Percentiles rank a stretch among this genome's conserved stretches.
These are phyloP conservation scores for Populus davidiana DNA, from an alignment of 345 rosid genomes.

Conservation along the genomic window DNA sequence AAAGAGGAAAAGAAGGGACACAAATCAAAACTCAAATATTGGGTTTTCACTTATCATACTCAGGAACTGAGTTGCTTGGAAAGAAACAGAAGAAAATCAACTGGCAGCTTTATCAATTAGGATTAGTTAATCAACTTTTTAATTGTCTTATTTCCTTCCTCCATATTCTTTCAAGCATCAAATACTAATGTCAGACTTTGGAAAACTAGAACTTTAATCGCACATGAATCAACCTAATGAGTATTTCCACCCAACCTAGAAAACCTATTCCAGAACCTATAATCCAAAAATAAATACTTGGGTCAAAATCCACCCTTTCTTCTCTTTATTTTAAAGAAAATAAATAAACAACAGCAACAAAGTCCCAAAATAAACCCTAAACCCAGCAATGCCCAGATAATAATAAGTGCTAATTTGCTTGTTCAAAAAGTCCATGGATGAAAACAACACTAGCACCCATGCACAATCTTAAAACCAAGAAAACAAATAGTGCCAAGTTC, in stretches of 20 bases:
- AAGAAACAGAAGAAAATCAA: conserved; percentile 2
- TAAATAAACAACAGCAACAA: background rate
- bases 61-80: background rate
- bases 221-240: background rate
- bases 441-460: background rate
- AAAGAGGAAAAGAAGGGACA: background rate
- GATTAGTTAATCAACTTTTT: background rate
- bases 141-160: background rate
- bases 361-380: background rate
- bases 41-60: background rate
- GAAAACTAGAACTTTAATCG: background rate
- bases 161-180: background rate
- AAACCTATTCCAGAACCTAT: background rate
- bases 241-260: background rate
- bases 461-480: background rate
- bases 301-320: background rate
- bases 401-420: background rate
- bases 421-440: background rate
- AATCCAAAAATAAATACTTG: background rate
- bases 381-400: background rate
- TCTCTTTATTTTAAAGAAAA: background rate
- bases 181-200: background rate
- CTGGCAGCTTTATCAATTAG: background rate
- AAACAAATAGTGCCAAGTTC: background rate
- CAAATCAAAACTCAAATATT: background rate